phyloP scores from a whole-genome alignment of 768 basidiomycete genomes.

The Termitomyces sp. region DNA sequence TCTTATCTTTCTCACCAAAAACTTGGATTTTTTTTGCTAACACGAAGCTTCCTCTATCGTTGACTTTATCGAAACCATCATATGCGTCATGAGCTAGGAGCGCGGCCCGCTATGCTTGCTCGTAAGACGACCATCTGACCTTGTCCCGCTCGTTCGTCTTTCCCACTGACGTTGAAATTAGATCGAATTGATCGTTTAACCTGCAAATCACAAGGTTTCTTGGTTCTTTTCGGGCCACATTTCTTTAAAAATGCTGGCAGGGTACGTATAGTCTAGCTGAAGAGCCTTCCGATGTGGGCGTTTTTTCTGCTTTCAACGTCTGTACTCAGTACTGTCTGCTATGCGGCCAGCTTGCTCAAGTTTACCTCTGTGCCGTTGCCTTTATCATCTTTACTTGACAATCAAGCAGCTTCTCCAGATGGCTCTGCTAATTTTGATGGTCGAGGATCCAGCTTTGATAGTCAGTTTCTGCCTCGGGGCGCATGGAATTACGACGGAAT shows the following conservation, averaged over 20 bases:
- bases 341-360: slow-evolving; percentile 1
- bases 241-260: not conserved
- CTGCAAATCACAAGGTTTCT: not conserved
- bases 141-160: not conserved
- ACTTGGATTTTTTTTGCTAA: no score
- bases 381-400: slow-evolving; percentile 27
- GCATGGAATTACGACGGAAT: slow-evolving; percentile 34
- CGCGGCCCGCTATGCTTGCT: not conserved
- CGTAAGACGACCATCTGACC: not conserved
- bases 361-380: slow-evolving; percentile 28
- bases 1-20: not conserved
- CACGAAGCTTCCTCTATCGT: not conserved
- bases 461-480: slow-evolving; percentile 33
- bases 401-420: slow-evolving; percentile 36
- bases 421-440: slow-evolving; percentile 36
- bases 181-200: not conserved
- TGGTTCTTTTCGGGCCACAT: not conserved
- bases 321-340: not conserved
- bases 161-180: not conserved
- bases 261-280: not conserved
- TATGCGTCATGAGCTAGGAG: not conserved
- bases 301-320: not conserved
- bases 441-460: slow-evolving; percentile 31
- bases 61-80: not conserved
- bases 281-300: not conserved